These are phyloP conservation scores for Fraxinus excelsior DNA, from an alignment of 257 asterid genomes.

Conservation along the genomic window DNA sequence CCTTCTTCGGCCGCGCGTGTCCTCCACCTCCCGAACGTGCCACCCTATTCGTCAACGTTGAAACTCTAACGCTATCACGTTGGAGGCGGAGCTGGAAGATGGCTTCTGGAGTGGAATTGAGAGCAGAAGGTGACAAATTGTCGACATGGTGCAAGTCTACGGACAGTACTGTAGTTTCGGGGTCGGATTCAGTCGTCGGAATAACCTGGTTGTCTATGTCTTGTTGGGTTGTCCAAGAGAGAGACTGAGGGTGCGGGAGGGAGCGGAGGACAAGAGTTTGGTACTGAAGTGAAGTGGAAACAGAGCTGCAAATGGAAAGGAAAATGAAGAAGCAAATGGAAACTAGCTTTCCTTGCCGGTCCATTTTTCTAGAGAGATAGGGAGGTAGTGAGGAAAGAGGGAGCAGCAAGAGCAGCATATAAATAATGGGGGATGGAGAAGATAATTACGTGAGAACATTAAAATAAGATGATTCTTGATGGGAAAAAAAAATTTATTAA, in stretches of 20 bases:
- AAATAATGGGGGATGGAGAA: no score
- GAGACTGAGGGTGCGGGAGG: conserved; percentile 53
- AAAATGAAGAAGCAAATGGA: no score
- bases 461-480: no score
- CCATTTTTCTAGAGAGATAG: no score
- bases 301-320: no score
- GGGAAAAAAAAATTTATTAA: no score
- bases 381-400: no score
- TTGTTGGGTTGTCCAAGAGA: conserved; percentile 40
- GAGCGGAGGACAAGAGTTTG: conserved; percentile 50
- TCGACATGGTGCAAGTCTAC: conserved; percentile 67
- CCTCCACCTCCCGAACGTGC: not conserved
- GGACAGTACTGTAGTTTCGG: conserved; percentile 30
- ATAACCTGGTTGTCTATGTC: not conserved
- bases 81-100: conserved; percentile 66
- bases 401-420: no score
- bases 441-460: no score
- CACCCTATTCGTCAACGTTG: conserved; percentile 23
- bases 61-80: conserved; percentile 60
- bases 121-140: conserved; percentile 34
- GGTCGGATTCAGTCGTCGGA: conserved; percentile 18
- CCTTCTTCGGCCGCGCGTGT: conserved; percentile 30
- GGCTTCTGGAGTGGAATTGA: conserved; percentile 51
- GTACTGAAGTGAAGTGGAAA: conserved; percentile 16
- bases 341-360: no score